phyloP scores from a whole-genome alignment of 2,329 filamentous ascomycete species.

The Ramichloridium luteum region DNA sequence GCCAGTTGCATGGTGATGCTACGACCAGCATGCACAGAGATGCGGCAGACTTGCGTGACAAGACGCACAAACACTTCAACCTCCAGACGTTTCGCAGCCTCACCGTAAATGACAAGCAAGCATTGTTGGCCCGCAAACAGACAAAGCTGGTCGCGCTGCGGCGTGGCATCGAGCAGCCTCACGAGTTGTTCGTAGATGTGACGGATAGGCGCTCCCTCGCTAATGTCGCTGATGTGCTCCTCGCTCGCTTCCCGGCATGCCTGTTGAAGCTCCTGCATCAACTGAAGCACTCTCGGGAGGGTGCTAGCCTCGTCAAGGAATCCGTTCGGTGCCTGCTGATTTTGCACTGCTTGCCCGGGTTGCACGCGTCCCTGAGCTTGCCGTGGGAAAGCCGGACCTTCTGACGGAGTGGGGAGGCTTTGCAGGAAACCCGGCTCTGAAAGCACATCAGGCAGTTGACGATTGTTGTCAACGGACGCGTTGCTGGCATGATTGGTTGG shows the following conservation, averaged over 20 bases:
- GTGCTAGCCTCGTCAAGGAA: slow-evolving; percentile 44
- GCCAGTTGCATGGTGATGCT: slow-evolving; percentile 40
- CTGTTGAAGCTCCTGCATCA: slow-evolving; percentile 46
- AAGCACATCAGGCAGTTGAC: slow-evolving; percentile 50
- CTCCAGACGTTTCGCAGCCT: slow-evolving; percentile 44
- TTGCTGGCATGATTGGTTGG: slow-evolving; percentile 39
- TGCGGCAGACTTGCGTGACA: slow-evolving; percentile 48
- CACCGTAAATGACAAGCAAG: slow-evolving; percentile 39
- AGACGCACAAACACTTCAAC: slow-evolving; percentile 52
- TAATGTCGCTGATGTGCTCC: slow-evolving; percentile 46
- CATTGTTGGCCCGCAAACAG: slow-evolving; percentile 40
- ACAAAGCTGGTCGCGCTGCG: slow-evolving; percentile 45
- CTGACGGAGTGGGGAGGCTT: slow-evolving; percentile 50
- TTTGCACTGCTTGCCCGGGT: slow-evolving; percentile 25
- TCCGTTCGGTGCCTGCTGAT: slow-evolving; percentile 43
- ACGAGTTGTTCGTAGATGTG: slow-evolving; percentile 47
- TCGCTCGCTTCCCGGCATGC: slow-evolving; percentile 44
- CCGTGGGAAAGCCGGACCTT: slow-evolving; percentile 49
- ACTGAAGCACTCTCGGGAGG: slow-evolving; percentile 40
- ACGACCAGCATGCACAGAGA: slow-evolving; percentile 46
- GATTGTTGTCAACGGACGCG: slow-evolving; percentile 45
- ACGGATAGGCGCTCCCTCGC: slow-evolving; percentile 42
- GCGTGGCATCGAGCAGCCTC: slow-evolving; percentile 39
- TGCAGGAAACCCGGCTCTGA: slow-evolving; percentile 49
- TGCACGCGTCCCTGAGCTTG: slow-evolving; percentile 38